Conservation (phyloP, 1,284 basidiomycete species). For the Binderoboletus segoi region DNA sequence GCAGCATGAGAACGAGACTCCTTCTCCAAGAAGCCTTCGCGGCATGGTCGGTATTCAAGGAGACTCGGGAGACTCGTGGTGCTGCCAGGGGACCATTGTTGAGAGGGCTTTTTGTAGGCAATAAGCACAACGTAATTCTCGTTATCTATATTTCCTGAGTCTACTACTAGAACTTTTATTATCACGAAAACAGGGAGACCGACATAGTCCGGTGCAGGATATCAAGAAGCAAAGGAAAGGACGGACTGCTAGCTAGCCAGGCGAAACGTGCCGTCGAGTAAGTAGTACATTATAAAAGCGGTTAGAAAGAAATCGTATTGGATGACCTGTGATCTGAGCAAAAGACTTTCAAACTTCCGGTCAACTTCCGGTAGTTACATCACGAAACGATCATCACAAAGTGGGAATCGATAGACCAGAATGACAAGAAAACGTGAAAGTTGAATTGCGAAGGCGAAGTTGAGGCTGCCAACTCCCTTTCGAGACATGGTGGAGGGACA, state of each 20-base stretch:
- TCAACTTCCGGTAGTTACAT: background rate
- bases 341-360: no score
- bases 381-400: slow-evolving; percentile 2
- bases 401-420: background rate
- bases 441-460: slow-evolving; percentile 49
- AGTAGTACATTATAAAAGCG: background rate
- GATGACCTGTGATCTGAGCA: background rate
- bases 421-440: background rate
- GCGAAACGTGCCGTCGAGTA: background rate
- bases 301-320: background rate
- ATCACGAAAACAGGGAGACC: background rate
- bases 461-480: slow-evolving; percentile 81
- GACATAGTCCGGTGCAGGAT: background rate
- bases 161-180: background rate
- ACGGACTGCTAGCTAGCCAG: background rate
- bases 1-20: no score
- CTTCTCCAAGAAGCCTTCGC: no score
- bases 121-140: no score
- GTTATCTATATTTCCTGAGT: no score
- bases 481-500: slow-evolving; percentile 77
- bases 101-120: no score
- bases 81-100: no score
- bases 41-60: no score
- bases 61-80: no score
- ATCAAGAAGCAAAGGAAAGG: background rate